Conservation (phyloP, 1,284 basidiomycete genomes). For the Moesziomyces antarcticus region DNA sequence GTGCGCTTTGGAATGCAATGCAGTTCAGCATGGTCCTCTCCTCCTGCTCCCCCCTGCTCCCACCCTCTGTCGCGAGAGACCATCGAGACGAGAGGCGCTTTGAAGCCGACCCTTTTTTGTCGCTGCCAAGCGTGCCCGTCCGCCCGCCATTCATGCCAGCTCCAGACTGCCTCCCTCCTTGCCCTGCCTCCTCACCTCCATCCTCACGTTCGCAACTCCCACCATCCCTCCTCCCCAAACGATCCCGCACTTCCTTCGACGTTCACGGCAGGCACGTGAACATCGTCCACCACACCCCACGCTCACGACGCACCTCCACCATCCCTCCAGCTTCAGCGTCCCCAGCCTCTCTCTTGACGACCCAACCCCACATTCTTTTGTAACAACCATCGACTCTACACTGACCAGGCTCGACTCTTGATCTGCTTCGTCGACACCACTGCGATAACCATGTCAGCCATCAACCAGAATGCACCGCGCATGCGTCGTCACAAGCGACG, state of each 20-base stretch:
- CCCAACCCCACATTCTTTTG: conserved; percentile 14
- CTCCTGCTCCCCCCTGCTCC: too few relatives aligned
- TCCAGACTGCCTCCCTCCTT: neutral
- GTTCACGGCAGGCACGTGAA: conserved; percentile 37
- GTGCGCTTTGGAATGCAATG: neutral
- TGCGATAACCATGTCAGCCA: conserved; percentile 10
- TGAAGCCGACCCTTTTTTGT: too few relatives aligned
- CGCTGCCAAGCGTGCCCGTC: too few relatives aligned
- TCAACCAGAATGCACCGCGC: conserved; percentile 31
- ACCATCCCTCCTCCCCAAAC: conserved; percentile 1
- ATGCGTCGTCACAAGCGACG: conserved; percentile 55
- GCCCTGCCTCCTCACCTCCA: conserved; percentile 6
- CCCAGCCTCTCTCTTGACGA: conserved; percentile 1
- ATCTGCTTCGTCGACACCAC: neutral
- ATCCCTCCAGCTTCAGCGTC: neutral
- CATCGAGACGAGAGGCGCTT: too few relatives aligned
- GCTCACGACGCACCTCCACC: neutral
- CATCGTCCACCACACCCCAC: neutral
- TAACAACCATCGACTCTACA: neutral
- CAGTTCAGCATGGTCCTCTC: too few relatives aligned
- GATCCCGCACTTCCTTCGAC: conserved; percentile 5
- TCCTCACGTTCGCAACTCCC: conserved; percentile 4
- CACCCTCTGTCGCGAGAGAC: too few relatives aligned
- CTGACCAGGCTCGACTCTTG: conserved; percentile 4
- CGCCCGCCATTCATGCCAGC: too few relatives aligned